These are phyloP conservation scores for Thraustotheca clavata DNA, from an alignment of 352 stramenopile species.

Conservation along the genomic window DNA sequence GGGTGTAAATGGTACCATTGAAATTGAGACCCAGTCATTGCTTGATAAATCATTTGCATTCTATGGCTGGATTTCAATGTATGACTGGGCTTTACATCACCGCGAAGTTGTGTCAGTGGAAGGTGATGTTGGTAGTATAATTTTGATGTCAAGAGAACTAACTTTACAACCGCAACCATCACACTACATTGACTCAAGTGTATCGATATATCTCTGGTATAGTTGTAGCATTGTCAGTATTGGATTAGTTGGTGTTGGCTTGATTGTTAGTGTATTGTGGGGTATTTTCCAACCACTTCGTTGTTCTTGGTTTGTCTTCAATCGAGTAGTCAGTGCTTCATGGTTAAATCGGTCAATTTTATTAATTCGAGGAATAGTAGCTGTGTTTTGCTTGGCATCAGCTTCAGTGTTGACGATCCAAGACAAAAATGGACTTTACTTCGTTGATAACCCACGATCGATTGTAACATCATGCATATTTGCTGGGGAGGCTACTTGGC, in stretches of 20 bases:
- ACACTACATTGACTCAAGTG: neutral
- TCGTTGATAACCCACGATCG: neutral
- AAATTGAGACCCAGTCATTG: neutral
- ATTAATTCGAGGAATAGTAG: neutral
- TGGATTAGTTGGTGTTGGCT: neutral
- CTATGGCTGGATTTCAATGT: slow-evolving; percentile 10
- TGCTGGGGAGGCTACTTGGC: neutral
- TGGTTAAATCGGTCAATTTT: neutral
- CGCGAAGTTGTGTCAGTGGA: slow-evolving; percentile 5
- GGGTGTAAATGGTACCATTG: neutral
- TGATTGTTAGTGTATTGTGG: neutral
- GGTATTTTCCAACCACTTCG: neutral
- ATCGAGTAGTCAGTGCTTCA: neutral
- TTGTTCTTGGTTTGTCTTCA: neutral
- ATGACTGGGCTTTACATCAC: neutral
- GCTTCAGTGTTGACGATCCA: no score
- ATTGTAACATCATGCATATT: neutral
- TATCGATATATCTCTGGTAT: neutral
- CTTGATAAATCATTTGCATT: neutral
- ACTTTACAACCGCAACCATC: neutral
- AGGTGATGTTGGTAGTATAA: neutral
- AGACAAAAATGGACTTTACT: no score
- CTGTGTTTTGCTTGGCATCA: neutral
- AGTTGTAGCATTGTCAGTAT: neutral
- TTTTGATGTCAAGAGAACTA: neutral